Conservation (phyloP, 305 asterid species). For the Fraxinus sp. region DNA sequence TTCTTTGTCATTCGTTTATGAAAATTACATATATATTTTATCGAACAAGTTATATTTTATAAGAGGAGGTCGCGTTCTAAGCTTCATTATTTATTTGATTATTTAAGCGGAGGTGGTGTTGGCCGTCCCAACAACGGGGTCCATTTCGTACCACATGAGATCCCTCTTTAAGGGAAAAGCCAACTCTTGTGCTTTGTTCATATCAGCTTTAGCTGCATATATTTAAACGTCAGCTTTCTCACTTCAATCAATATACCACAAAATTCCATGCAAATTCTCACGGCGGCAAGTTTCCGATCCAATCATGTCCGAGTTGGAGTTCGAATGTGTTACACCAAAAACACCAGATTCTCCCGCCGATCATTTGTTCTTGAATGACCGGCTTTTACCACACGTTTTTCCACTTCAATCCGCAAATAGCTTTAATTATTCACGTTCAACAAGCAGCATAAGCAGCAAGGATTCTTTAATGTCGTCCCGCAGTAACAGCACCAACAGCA, state of each 20-base stretch:
- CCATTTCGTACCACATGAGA: constrained; percentile 28
- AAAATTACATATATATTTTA: not conserved
- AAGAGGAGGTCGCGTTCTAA: not conserved
- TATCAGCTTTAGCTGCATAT: constrained; percentile 26
- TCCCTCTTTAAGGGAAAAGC: constrained; percentile 34
- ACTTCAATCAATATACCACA: not conserved
- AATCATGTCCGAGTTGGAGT: constrained; percentile 40
- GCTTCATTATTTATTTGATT: not conserved
- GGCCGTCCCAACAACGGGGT: constrained; percentile 41
- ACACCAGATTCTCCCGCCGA: constrained; percentile 73
- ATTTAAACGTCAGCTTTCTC: not conserved
- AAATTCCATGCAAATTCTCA: constrained; percentile 39
- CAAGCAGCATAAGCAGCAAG: constrained; percentile 58
- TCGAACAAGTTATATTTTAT: not conserved
- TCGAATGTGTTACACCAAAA: constrained; percentile 32
- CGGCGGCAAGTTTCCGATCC: constrained; percentile 54
- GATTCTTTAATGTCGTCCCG: constrained; percentile 64
- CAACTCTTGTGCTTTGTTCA: constrained; percentile 29
- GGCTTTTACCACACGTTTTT: constrained; percentile 61
- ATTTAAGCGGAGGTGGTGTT: not conserved
- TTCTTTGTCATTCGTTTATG: not conserved
- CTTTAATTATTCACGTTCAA: constrained; percentile 44
- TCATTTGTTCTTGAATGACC: constrained; percentile 63
- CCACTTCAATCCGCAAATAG: constrained; percentile 30
- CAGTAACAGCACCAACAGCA: constrained; percentile 68